phyloP scores from a whole-genome alignment of 345 rosid genomes.

The Salix viminalis region DNA sequence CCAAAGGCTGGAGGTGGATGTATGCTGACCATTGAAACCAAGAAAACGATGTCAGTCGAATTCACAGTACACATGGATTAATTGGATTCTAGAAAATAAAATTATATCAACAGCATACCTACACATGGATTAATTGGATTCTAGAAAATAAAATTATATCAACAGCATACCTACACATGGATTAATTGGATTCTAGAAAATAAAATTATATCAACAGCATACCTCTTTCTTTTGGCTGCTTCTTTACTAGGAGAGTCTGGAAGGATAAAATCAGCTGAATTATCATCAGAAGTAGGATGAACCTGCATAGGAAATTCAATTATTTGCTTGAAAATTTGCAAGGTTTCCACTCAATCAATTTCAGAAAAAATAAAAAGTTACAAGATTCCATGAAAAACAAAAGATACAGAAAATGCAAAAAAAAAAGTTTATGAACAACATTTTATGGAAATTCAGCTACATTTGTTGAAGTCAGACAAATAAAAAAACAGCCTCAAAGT shows the following conservation, averaged over 20 bases:
- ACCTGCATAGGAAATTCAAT: slow-evolving; percentile 49
- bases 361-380: slow-evolving; percentile 9
- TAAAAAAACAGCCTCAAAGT: background rate
- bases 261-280: slow-evolving; percentile 35
- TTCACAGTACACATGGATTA: background rate
- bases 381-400: background rate
- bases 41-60: slow-evolving; percentile 6
- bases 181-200: background rate
- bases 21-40: slow-evolving; percentile 53
- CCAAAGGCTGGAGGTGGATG: slow-evolving; percentile 99
- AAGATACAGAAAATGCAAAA: background rate
- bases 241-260: slow-evolving; percentile 27
- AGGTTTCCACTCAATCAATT: background rate
- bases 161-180: slow-evolving; percentile 36
- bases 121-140: background rate
- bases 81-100: background rate
- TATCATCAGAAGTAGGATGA: slow-evolving; percentile 48
- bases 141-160: background rate
- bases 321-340: slow-evolving; percentile 9
- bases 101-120: slow-evolving; percentile 39
- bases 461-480: background rate
- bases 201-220: slow-evolving; percentile 3
- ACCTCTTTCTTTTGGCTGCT: slow-evolving; percentile 49
- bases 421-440: background rate
- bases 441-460: background rate